These are phyloP conservation scores for Serpula lacrymans DNA, from an alignment of 768 basidiomycete genomes.

Conservation along the genomic window DNA sequence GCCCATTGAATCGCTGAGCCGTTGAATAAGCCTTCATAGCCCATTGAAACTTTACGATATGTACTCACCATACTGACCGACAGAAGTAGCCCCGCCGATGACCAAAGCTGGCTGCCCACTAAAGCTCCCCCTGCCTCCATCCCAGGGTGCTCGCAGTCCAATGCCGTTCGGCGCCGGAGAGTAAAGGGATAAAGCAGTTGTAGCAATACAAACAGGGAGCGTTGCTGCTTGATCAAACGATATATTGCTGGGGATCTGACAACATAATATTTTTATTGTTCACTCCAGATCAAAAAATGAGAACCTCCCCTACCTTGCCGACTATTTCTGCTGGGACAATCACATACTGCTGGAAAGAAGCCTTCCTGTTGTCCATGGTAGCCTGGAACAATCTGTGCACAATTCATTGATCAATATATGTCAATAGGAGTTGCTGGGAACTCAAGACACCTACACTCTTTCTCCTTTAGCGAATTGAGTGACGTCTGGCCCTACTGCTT, in stretches of 20 bases:
- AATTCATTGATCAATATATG: too few species aligned
- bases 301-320: slow-evolving; percentile 24
- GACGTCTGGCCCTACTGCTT: slow-evolving; percentile 23
- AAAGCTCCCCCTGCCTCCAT: slow-evolving; percentile 27
- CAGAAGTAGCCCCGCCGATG: slow-evolving; percentile 36
- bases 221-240: slow-evolving; percentile 39
- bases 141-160: slow-evolving; percentile 28
- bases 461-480: slow-evolving; percentile 21
- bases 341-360: slow-evolving; percentile 34
- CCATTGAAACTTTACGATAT: slow-evolving; percentile 1
- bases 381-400: slow-evolving; percentile 26
- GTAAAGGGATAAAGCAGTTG: slow-evolving; percentile 40
- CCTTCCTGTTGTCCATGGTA: slow-evolving; percentile 22
- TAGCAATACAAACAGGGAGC: slow-evolving; percentile 36
- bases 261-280: not conserved
- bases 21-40: slow-evolving; percentile 20
- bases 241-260: slow-evolving; percentile 35
- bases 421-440: too few species aligned
- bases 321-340: slow-evolving; percentile 25
- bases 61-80: slow-evolving; percentile 37
- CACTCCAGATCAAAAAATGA: too few species aligned
- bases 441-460: slow-evolving; percentile 15
- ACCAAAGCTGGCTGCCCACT: slow-evolving; percentile 34
- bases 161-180: slow-evolving; percentile 21
- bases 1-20: slow-evolving; percentile 24